phyloP scores from a whole-genome alignment of 2,329 filamentous ascomycete genomes.

The Juglanconis juglandina region DNA sequence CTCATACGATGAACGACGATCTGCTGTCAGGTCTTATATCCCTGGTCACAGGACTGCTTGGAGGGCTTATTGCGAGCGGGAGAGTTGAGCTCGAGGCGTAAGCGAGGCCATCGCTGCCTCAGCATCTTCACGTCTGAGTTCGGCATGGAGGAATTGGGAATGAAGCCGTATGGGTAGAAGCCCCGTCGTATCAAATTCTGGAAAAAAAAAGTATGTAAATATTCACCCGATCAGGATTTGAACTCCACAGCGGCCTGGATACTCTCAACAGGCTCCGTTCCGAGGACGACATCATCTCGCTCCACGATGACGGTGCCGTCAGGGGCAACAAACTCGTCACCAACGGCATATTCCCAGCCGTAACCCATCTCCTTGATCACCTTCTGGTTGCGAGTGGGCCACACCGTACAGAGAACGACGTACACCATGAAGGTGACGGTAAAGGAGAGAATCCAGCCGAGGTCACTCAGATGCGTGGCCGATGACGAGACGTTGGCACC shows the following conservation, averaged over 20 bases:
- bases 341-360: conserved; percentile 6
- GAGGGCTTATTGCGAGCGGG: no score
- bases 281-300: conserved; percentile 3
- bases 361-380: conserved; percentile 10
- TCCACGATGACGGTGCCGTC: conserved; percentile 11
- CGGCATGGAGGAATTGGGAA: no score
- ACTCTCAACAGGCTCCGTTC: conserved; percentile 1
- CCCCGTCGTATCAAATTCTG: no score
- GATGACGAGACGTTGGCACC: conserved; percentile 27
- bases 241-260: not conserved
- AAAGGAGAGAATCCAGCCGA: conserved; percentile 35
- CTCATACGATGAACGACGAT: not conserved
- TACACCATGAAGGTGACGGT: conserved; percentile 29
- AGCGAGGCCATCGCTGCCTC: no score
- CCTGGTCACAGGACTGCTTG: not conserved
- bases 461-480: conserved; percentile 30
- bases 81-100: no score
- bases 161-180: no score
- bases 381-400: conserved; percentile 18
- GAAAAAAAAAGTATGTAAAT: not conserved
- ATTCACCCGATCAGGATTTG: not conserved
- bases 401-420: conserved; percentile 32
- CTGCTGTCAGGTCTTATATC: not conserved
- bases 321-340: conserved; percentile 11
- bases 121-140: no score